phyloP scores from a whole-genome alignment of 2,329 filamentous ascomycete genomes.

The Xylariaceae sp. region DNA sequence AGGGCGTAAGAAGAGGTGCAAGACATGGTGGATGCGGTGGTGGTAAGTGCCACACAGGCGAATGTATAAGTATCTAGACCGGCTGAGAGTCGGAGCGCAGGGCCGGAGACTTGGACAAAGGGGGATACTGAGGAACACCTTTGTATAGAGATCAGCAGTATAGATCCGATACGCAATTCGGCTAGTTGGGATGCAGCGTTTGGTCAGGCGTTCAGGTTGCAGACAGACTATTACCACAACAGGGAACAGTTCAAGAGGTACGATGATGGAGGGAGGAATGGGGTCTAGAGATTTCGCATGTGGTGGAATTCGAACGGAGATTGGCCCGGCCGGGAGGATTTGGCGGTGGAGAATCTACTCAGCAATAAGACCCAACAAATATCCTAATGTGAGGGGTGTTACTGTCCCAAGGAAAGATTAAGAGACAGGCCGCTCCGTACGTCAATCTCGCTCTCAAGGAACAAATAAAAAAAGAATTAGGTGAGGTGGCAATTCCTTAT shows the following conservation, averaged over 20 bases:
- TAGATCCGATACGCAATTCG: slow-evolving; percentile 7
- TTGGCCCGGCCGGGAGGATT: slow-evolving; percentile 31
- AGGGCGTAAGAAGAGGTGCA: slow-evolving; percentile 39
- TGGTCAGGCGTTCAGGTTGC: not conserved
- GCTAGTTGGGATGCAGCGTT: slow-evolving; percentile 25
- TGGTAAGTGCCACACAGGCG: not conserved
- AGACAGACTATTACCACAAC: slow-evolving; percentile 3
- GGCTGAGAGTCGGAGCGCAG: not conserved
- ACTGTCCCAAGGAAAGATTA: no score
- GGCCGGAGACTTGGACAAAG: no score
- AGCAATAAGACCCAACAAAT: slow-evolving; percentile 14
- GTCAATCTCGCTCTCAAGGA: no score
- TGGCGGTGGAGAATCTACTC: slow-evolving; percentile 7
- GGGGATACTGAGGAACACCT: no score
- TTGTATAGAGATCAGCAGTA: no score
- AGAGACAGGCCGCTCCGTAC: no score
- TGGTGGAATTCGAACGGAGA: slow-evolving; percentile 26
- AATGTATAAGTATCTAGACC: slow-evolving; percentile 4
- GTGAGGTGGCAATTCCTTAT: no score
- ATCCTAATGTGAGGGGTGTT: not conserved
- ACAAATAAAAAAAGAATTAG: no score
- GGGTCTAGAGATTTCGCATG: slow-evolving; percentile 28
- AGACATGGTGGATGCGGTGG: slow-evolving; percentile 36
- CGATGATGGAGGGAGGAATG: no score
- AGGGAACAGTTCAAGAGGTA: no score